A percentile compares a stretch with the other conserved stretches of the same genome.
phyloP scores from a whole-genome alignment of 768 basidiomycete genomes.

The Rhizopogon rudus region DNA sequence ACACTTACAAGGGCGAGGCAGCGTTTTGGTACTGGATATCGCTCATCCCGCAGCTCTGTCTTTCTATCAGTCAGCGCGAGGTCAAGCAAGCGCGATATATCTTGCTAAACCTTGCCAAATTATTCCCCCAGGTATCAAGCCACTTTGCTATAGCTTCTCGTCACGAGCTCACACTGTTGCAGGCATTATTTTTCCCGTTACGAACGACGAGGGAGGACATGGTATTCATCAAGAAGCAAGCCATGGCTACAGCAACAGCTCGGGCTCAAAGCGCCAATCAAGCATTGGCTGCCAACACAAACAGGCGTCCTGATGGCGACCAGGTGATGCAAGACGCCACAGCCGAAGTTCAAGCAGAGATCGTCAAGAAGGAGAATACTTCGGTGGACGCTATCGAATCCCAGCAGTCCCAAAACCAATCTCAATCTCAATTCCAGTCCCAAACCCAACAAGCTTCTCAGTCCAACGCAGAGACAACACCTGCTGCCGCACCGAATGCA shows the following conservation, averaged over 20 bases:
- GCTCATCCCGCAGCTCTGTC: conserved; percentile 87
- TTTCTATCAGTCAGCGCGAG: conserved; percentile 87
- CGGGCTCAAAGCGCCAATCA: conserved; percentile 32
- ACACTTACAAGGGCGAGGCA: conserved; percentile 93
- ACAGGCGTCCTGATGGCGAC: conserved; percentile 27
- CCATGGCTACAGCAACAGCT: conserved; percentile 28
- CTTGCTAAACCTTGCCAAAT: conserved; percentile 83
- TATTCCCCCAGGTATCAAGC: conserved; percentile 79
- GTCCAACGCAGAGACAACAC: conserved; percentile 4
- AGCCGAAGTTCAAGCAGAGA: conserved; percentile 22
- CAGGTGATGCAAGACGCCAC: conserved; percentile 24
- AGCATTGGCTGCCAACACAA: conserved; percentile 17
- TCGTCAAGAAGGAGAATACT: conserved; percentile 17
- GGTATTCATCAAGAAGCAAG: conserved; percentile 38
- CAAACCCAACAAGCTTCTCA: neutral
- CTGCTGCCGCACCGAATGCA: conserved; percentile 13
- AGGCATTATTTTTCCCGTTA: conserved; percentile 95
- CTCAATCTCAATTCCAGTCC: neutral
- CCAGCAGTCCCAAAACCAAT: conserved; percentile 12
- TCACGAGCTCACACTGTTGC: conserved; percentile 6
- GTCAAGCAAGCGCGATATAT: conserved; percentile 90
- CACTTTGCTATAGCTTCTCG: neutral
- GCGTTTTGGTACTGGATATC: conserved; percentile 99
- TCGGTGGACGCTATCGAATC: conserved; percentile 17
- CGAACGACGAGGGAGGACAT: conserved; percentile 82